Evolutionary conservation across 2,329 filamentous ascomycete genomes (phyloP), one percentile per base, ranked within the genome.

Genomic region (Chrysoporthe puriensis): DNA sequence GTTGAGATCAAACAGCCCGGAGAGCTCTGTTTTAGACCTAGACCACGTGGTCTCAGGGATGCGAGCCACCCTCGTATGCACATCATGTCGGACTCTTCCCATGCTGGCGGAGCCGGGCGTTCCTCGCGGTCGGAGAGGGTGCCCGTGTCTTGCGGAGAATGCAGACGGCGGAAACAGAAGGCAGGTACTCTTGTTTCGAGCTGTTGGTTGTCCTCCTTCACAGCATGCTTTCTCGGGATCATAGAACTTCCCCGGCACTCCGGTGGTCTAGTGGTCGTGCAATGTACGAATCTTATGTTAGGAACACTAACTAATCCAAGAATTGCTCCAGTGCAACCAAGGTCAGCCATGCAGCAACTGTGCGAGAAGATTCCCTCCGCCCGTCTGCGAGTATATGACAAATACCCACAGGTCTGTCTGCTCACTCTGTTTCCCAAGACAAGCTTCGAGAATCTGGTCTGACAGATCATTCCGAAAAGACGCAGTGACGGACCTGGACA

Each of bases 331-430:
- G 84, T 87, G 85, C 73, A 84, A 85, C 71, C 83, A 85, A 71
- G 80, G 81, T 36, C 83, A 84, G 42, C 85, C 85, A 16, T 86
- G 85, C 75, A 81, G 80, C 56, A 85, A 86, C 72, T 87, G 85
- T 70, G 76, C 79, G 34, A 81, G 84, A 48, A 79, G 84, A 42
- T 86, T 84, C 69, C 85, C 85, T 0, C 82, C 81, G 63, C 84
- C 84, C 0, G 72, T 76, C 7, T 87, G 85, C 73, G 79, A 84
- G 70, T 87, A 87, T 70, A 78, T 72, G 18, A 67, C 69, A 16
- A 69, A 63, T 43, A 67, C 66, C 48, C 70, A 63, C 58, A 74
- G 71, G 76, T 77, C 65, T 43, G 61, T 16, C 43, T 34, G 18
- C 7, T 21, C 26, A 26, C 26, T 14, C 54, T 46, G 1, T 18